Evolutionary conservation across 2,329 filamentous ascomycete species (phyloP).

Genomic region (Fusarium tanahbumbuense): DNA sequence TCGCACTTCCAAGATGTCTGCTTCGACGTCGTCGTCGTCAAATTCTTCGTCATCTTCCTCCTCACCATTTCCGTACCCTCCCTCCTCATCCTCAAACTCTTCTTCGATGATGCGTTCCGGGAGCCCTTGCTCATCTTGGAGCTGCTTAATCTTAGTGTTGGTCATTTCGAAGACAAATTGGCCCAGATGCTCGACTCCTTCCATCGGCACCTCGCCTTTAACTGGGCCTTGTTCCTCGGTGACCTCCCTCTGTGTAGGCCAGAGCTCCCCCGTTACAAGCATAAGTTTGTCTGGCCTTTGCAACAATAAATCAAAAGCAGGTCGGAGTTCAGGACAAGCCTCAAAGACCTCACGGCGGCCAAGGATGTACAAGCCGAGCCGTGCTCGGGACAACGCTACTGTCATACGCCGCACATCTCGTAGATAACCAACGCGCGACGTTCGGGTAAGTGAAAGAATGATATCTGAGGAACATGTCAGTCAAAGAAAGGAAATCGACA

Average conservation of each 20-base stretch:
- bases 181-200: slow-evolving; percentile 91
- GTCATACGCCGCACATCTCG: slow-evolving; percentile 94
- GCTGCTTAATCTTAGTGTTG: slow-evolving; percentile 65
- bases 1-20: slow-evolving; percentile 53
- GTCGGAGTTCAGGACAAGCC: slow-evolving; percentile 84
- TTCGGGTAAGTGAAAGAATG: slow-evolving; percentile 92
- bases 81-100: slow-evolving; percentile 49
- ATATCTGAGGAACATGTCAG: slow-evolving; percentile 71
- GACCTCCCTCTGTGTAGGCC: slow-evolving; percentile 71
- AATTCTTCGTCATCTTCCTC: slow-evolving; percentile 47
- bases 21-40: slow-evolving; percentile 47
- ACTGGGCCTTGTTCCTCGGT: slow-evolving; percentile 57
- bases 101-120: slow-evolving; percentile 45
- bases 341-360: slow-evolving; percentile 91
- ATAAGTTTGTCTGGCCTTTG: slow-evolving; percentile 82
- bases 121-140: slow-evolving; percentile 54
- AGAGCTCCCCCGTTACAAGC: slow-evolving; percentile 88
- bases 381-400: slow-evolving; percentile 91
- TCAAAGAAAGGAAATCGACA: background rate
- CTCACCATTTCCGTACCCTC: slow-evolving; percentile 47
- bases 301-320: slow-evolving; percentile 84
- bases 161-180: slow-evolving; percentile 99
- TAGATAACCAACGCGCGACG: slow-evolving; percentile 88
- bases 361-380: slow-evolving; percentile 91
- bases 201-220: slow-evolving; percentile 77